Conservation (phyloP, 768 basidiomycete species). For the Sarcodon aspratus region DNA sequence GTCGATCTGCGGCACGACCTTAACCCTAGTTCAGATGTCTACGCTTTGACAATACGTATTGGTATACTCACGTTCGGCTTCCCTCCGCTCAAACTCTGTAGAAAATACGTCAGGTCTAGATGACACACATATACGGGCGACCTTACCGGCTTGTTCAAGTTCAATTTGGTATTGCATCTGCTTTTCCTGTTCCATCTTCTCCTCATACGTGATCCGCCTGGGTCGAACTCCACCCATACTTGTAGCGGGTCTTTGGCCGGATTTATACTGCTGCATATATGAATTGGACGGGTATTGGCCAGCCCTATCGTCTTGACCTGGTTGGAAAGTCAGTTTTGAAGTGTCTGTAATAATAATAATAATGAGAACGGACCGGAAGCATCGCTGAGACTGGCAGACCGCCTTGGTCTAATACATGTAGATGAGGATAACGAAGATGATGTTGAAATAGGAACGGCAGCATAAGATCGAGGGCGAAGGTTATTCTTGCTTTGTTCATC, state of each 20-base stretch:
- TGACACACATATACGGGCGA: conserved; percentile 7
- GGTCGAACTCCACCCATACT: conserved; percentile 26
- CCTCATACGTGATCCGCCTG: conserved; percentile 32
- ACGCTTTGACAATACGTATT: not conserved
- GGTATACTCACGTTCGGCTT: conserved; percentile 28
- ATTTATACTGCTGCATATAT: not conserved
- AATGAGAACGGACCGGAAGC: conserved; percentile 27
- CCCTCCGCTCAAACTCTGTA: conserved; percentile 18
- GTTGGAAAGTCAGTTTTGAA: conserved; percentile 3
- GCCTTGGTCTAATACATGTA: conserved; percentile 43
- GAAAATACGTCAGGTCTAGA: conserved; percentile 14
- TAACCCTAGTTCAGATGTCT: conserved; percentile 7
- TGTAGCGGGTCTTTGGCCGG: conserved; percentile 25
- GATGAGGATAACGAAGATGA: conserved; percentile 20
- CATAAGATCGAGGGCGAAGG: not conserved
- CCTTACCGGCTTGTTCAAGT: conserved; percentile 31
- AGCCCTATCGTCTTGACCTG: conserved; percentile 1
- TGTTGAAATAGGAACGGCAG: conserved; percentile 6
- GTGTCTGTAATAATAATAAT: not conserved
- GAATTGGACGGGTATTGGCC: not conserved
- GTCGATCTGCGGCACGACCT: conserved; percentile 21
- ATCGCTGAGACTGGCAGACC: conserved; percentile 74
- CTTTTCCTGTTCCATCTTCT: conserved; percentile 24
- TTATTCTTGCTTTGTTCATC: conserved; percentile 3
- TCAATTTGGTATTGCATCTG: conserved; percentile 15